A percentile compares a stretch with the other conserved stretches of the same genome.
phyloP scores from a whole-genome alignment of 768 basidiomycete species.

The Polyporus arcularius region DNA sequence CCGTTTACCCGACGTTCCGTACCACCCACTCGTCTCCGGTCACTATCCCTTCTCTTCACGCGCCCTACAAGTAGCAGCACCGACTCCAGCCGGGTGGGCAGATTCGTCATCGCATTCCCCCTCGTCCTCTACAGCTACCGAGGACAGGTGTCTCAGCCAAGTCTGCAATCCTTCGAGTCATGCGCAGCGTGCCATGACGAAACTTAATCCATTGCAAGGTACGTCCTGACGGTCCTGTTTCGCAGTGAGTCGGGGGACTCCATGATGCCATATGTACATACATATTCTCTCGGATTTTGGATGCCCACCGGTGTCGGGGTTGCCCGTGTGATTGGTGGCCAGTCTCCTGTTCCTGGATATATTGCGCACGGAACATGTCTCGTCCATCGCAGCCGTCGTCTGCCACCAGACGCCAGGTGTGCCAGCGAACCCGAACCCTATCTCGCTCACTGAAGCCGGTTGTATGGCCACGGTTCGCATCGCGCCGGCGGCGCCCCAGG shows the following conservation, averaged over 20 bases:
- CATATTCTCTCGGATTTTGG: conserved; percentile 1
- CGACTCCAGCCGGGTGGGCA: background rate
- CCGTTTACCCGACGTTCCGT: conserved; percentile 5
- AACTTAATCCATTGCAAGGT: background rate
- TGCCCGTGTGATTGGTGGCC: conserved; percentile 11
- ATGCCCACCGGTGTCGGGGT: conserved; percentile 8
- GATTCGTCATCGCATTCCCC: background rate
- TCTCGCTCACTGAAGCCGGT: conserved; percentile 9
- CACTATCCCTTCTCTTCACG: background rate
- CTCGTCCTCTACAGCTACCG: background rate
- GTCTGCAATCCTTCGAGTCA: background rate
- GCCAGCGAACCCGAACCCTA: conserved; percentile 20
- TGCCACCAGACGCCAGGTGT: conserved; percentile 16
- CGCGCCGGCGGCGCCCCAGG: conserved; percentile 2
- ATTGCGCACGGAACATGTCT: conserved; percentile 11
- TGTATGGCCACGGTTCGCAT: conserved; percentile 2
- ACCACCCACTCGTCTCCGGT: conserved; percentile 2
- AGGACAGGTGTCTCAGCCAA: background rate
- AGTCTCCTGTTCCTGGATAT: conserved; percentile 9
- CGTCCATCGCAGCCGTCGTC: conserved; percentile 11
- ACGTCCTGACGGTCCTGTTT: background rate
- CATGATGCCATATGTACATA: conserved; percentile 18
- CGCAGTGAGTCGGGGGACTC: background rate
- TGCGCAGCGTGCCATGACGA: background rate
- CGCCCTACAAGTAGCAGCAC: background rate